A percentile compares a stretch with the other conserved stretches of the same genome.
Conservation (phyloP, 2,329 filamentous ascomycete species). For the Bimuria novae-zelandiae region DNA sequence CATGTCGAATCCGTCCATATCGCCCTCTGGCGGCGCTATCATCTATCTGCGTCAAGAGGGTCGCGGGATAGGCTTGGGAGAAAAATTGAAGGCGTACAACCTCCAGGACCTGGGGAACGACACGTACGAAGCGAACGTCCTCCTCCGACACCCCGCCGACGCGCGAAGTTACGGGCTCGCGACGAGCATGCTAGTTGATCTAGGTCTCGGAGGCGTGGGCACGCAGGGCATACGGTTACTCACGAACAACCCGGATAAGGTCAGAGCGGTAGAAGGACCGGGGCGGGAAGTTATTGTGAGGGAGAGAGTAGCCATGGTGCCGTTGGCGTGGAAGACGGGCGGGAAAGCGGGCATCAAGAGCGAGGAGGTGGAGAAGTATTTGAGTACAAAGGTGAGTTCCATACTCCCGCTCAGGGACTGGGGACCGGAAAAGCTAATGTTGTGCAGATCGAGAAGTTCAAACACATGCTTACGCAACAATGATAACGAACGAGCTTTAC, state of each 20-base stretch:
- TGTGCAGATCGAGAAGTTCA: slow-evolving; percentile 58
- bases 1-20: slow-evolving; percentile 73
- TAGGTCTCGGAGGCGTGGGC: slow-evolving; percentile 71
- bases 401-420: too few species aligned
- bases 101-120: slow-evolving; percentile 96
- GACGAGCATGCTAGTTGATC: slow-evolving; percentile 88
- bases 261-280: slow-evolving; percentile 89
- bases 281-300: slow-evolving; percentile 84
- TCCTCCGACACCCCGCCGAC: slow-evolving; percentile 90
- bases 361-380: slow-evolving; percentile 88
- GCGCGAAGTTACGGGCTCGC: slow-evolving; percentile 95
- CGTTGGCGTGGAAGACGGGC: slow-evolving; percentile 84
- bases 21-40: slow-evolving; percentile 78
- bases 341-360: slow-evolving; percentile 80
- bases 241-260: slow-evolving; percentile 98
- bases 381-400: slow-evolving; percentile 85
- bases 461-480: slow-evolving; percentile 53
- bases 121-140: slow-evolving; percentile 92
- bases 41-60: slow-evolving; percentile 96
- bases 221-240: slow-evolving; percentile 80
- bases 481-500: slow-evolving; percentile 5
- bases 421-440: too few species aligned
- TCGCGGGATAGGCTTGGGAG: slow-evolving; percentile 88
- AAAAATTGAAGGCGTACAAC: slow-evolving; percentile 98
- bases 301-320: slow-evolving; percentile 94